Evolutionary conservation across 2,329 filamentous ascomycete species (phyloP), one percentile per base, ranked within the genome.

Genomic region (Alternaria burnsii): DNA sequence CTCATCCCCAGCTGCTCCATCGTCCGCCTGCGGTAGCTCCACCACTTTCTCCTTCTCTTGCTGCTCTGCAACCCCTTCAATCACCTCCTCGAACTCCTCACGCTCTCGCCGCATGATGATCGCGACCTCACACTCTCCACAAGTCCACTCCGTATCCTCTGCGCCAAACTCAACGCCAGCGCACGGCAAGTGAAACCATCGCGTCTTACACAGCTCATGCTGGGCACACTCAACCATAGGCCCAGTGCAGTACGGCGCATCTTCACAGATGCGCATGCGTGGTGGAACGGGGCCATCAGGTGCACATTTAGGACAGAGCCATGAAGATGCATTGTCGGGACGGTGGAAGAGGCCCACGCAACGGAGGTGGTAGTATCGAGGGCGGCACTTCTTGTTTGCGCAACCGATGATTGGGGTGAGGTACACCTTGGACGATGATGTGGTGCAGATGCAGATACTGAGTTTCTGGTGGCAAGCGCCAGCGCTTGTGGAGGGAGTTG

Each of bases 391-490:
- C 4, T 7, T 11, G 44, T 47, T 38, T 7, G 46, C 26, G 53
- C 58, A 60, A 40, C 34, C 14, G 7, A 60, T 47, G 6, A 60
- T 43, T 26, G 58, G 47, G 32, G 40, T 14, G 5, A 30, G 34
- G 26, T 57, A 60, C n/a, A 53, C 30, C 5, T 41, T 22, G 8
- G 24, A 9, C 6, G 20, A 14, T 3, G 44, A 22, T 1, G 24
- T 32, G 14, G 9, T 4, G 44, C 57, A 60, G 11, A 10, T 51
- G 32, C 56, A 56, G 22, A 56, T 56, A 24, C 6, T 14, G 40
- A 18, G 7, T 24, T 18, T 55, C 22, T 34, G 46, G 16, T 32
- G 32, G 5, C 3, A 18, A 50, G 30, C 30, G 46, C 18, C 46
- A n/a, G 46, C 46, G 46, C 46, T 50, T 38, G 20, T 16, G 3